These are phyloP conservation scores for Colletotrichum sp. DNA, from an alignment of 2,329 filamentous ascomycete genomes.

Conservation along the genomic window DNA sequence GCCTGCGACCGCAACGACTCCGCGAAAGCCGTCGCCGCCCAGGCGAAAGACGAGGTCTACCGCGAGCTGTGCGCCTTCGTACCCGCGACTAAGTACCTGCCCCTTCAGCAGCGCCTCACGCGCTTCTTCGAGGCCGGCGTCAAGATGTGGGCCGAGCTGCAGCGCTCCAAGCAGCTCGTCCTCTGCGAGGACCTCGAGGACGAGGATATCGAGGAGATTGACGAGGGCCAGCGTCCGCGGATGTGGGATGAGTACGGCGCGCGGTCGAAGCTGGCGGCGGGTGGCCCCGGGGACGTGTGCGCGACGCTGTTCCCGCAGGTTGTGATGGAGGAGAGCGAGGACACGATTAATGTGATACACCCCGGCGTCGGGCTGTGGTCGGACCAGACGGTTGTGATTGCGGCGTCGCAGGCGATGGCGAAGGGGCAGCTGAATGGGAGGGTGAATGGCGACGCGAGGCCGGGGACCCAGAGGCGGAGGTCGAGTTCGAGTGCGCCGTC, in stretches of 20 bases:
- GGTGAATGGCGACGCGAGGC: background rate
- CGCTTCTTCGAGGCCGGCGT: slow-evolving; percentile 28
- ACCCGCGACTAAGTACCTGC: background rate
- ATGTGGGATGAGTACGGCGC: slow-evolving; percentile 26
- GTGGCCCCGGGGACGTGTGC: background rate
- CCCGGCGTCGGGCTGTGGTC: slow-evolving; percentile 29
- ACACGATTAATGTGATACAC: slow-evolving; percentile 21
- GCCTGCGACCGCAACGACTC: slow-evolving; percentile 9
- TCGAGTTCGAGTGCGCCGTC: background rate
- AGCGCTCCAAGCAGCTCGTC: slow-evolving; percentile 30
- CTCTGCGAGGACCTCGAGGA: slow-evolving; percentile 23
- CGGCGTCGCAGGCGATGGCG: background rate
- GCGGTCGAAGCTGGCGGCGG: background rate
- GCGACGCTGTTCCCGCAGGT: slow-evolving; percentile 31
- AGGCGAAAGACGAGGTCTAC: background rate
- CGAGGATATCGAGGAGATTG: slow-evolving; percentile 15
- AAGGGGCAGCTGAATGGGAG: background rate
- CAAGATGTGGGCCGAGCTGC: slow-evolving; percentile 27
- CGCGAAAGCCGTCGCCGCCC: background rate
- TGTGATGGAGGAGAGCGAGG: slow-evolving; percentile 22
- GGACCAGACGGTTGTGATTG: slow-evolving; percentile 21
- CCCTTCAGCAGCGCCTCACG: background rate
- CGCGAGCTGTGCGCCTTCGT: background rate
- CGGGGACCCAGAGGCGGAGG: background rate
- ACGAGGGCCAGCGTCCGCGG: slow-evolving; percentile 20